Base-by-base conservation (phyloP, 129 eudicot genomes). In the Artemisia argyi region DNA sequence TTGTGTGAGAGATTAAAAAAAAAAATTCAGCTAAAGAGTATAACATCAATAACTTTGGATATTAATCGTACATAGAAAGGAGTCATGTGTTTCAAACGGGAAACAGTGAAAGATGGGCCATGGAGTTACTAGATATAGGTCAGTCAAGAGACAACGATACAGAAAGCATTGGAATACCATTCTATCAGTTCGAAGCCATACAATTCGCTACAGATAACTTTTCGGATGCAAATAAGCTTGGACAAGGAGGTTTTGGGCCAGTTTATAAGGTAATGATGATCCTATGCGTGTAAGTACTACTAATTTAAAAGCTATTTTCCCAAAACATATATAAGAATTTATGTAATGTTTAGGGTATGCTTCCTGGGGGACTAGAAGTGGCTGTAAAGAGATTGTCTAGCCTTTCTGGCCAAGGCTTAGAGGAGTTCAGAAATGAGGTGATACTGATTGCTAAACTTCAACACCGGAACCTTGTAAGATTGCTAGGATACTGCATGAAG, bases 211-310 rank as follows among this genome's bases (percentile, higher is more conserved):
- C 89, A 28, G 24, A 71, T 51, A 65, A 69, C 55, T 85, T 85
- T 28, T 65, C 89, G 26, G 69, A 81, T 50, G 76, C 70, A 48
- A 65, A 78, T 35, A 85, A 69, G 74, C 82, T 81, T 53, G 89
- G 89, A 67, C 61, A 79, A 81, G 89, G 89, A 26, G 89, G 89
- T 32, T 81, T 80, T 30, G 88, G 88, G 42, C 75, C 85, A 5
- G 88, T 84, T 4, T 84, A 77, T 68, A 84, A 69, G 85, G 88
- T 84, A 39, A 7, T 39, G 47, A 57, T 16, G 24, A 42, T 60
- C 61, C 46, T 11, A 28, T 2, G 20, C 24, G 26, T 11, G 35
- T 30, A 19, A 16, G 73, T 15, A 6, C 13, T 32, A 73, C 28
- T 61, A 9, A 47, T 11, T 12, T 3, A n/a, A 1, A 59, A 19